phyloP scores from a whole-genome alignment of 2,329 filamentous ascomycete species.

The Trichocomaceae sp. region DNA sequence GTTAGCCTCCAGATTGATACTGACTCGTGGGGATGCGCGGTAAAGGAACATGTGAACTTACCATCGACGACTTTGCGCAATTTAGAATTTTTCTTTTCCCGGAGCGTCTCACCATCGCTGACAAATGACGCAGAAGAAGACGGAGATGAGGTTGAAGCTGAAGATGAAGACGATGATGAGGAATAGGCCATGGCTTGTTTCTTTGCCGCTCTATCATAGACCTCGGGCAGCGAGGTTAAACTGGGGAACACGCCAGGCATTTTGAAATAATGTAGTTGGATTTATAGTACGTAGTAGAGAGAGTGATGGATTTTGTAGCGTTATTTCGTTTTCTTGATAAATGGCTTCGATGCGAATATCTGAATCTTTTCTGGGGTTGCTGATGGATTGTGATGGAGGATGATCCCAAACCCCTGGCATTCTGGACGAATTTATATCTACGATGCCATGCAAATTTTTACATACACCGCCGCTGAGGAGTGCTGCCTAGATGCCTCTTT shows the following conservation, averaged over 20 bases:
- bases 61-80: slow-evolving; percentile 1
- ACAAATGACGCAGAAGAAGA: slow-evolving; percentile 5
- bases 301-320: background rate
- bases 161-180: background rate
- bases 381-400: background rate
- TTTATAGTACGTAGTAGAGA: background rate
- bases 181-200: background rate
- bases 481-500: background rate
- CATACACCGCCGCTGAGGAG: background rate
- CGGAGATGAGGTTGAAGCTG: background rate
- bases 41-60: background rate
- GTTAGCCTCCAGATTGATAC: background rate
- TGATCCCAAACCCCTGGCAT: background rate
- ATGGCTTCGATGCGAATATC: background rate
- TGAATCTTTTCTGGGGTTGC: background rate
- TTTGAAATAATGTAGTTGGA: background rate
- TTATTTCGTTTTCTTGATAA: background rate
- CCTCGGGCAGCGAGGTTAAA: slow-evolving; percentile 5
- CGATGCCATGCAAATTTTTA: background rate
- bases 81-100: background rate
- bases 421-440: background rate
- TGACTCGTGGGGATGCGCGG: too few species aligned
- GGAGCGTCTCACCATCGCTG: slow-evolving; percentile 8
- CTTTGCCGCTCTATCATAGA: slow-evolving; percentile 2
- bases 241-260: slow-evolving; percentile 10